A percentile compares a stretch with the other conserved stretches of the same genome.
Conservation (phyloP, 805 yeast species). For the Saccharomycopsis babjevae region DNA sequence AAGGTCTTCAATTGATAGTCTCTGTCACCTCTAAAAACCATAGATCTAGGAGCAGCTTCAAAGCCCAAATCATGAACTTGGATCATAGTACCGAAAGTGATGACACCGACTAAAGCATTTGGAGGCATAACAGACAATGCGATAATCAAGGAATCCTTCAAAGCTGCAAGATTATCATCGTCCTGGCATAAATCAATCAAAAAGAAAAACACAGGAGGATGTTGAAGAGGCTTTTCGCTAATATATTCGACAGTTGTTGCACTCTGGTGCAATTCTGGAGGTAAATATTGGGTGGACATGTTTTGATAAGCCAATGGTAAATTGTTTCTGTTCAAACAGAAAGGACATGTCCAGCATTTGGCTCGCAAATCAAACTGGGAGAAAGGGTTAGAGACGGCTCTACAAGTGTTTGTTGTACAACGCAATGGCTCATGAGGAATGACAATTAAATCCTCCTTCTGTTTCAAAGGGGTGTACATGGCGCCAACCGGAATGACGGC, state of each 20-base stretch:
- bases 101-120: constrained; percentile 76
- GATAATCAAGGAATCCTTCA: constrained; percentile 70
- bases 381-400: constrained; percentile 79
- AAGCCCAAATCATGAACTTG: constrained; percentile 78
- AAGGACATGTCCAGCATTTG: constrained; percentile 75
- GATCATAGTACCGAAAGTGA: constrained; percentile 84
- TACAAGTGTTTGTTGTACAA: constrained; percentile 70
- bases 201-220: constrained; percentile 79
- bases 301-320: constrained; percentile 76
- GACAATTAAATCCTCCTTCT: constrained; percentile 62
- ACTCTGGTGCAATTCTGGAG: constrained; percentile 62
- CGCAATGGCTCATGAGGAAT: constrained; percentile 79
- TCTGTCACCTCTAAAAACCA: constrained; percentile 81
- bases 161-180: constrained; percentile 71
- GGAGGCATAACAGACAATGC: constrained; percentile 76
- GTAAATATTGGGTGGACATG: constrained; percentile 65
- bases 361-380: constrained; percentile 70
- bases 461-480: constrained; percentile 86
- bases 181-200: constrained; percentile 88
- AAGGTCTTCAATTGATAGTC: constrained; percentile 53
- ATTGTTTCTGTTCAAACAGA: constrained; percentile 69
- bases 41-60: constrained; percentile 59
- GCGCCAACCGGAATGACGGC: constrained; percentile 93
- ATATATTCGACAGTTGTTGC: constrained; percentile 80
- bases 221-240: constrained; percentile 65